These are phyloP conservation scores for Solanum aculeatissimum DNA, from an alignment of 305 asterid species.

Conservation along the genomic window DNA sequence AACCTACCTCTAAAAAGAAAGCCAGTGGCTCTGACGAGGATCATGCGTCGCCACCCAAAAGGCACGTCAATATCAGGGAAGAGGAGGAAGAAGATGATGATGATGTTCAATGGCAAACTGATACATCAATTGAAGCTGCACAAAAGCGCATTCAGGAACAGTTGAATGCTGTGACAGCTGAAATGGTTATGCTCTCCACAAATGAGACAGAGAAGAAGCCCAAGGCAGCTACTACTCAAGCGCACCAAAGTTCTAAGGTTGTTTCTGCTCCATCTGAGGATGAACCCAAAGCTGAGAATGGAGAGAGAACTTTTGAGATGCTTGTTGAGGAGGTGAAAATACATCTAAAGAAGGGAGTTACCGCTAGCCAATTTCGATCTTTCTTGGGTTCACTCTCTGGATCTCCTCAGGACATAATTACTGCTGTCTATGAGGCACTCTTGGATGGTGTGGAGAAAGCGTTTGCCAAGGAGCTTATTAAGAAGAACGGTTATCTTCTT, in stretches of 20 bases:
- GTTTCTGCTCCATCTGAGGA: neutral
- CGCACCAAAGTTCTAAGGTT: neutral
- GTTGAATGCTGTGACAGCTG: conserved; percentile 27
- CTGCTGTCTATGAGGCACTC: conserved; percentile 24
- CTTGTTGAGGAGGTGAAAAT: conserved; percentile 17
- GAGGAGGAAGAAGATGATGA: conserved; percentile 14
- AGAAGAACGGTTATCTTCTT: conserved; percentile 16
- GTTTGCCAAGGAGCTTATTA: conserved; percentile 17
- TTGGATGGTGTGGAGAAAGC: conserved; percentile 21
- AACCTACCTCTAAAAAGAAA: conserved; percentile 19
- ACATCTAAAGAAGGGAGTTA: conserved; percentile 7
- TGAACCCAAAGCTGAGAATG: conserved; percentile 3
- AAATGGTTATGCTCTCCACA: conserved; percentile 32
- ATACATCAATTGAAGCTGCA: conserved; percentile 34
- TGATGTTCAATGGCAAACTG: conserved; percentile 31
- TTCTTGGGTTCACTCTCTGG: conserved; percentile 11
- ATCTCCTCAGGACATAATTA: conserved; percentile 20
- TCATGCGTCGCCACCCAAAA: conserved; percentile 15
- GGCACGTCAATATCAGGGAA: conserved; percentile 1
- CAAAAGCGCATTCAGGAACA: conserved; percentile 29
- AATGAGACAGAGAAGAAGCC: conserved; percentile 17
- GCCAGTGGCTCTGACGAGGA: conserved; percentile 26
- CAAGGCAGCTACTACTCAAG: conserved; percentile 7
- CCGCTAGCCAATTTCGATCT: conserved; percentile 9
- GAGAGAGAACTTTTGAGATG: neutral